Evolutionary conservation across 2,329 filamentous ascomycete species (phyloP).

Genomic region (Curvularia eragrostidis): DNA sequence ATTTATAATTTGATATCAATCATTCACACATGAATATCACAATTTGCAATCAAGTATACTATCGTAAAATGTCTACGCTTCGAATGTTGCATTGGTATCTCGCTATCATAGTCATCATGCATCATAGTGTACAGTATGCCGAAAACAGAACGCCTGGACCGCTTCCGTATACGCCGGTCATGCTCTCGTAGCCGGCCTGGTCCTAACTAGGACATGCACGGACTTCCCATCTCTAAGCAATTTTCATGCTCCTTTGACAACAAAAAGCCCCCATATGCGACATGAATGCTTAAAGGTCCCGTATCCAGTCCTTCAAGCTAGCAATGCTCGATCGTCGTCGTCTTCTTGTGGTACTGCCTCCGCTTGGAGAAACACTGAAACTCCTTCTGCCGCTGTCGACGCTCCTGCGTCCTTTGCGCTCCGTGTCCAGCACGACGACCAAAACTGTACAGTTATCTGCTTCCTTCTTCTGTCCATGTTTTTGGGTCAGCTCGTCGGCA

Average conservation of each 20-base stretch:
- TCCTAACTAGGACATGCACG: neutral
- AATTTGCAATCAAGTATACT: neutral
- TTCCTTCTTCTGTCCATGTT: conserved; percentile 20
- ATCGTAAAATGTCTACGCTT: neutral
- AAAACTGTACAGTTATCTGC: conserved; percentile 36
- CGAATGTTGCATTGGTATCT: neutral
- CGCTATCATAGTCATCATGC: neutral
- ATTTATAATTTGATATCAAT: too few relatives aligned
- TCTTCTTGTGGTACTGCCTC: conserved; percentile 4
- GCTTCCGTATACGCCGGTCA: neutral
- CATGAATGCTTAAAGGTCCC: conserved; percentile 8
- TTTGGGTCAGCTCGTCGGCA: conserved; percentile 24
- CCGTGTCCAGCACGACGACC: conserved; percentile 27
- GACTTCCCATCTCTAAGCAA: neutral
- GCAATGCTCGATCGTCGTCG: conserved; percentile 20
- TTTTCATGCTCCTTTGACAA: neutral
- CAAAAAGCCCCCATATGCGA: too few relatives aligned
- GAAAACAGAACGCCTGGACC: neutral
- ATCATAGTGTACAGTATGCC: neutral
- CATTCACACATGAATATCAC: neutral
- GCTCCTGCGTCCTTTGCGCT: conserved; percentile 18
- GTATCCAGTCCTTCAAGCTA: conserved; percentile 25
- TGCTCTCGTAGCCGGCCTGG: neutral
- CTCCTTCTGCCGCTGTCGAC: conserved; percentile 17
- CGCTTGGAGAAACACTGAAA: conserved; percentile 15